Percentiles rank a stretch among this genome's conserved stretches.
phyloP scores from a whole-genome alignment of 1,284 basidiomycete species.

The Austroboletus niveus region DNA sequence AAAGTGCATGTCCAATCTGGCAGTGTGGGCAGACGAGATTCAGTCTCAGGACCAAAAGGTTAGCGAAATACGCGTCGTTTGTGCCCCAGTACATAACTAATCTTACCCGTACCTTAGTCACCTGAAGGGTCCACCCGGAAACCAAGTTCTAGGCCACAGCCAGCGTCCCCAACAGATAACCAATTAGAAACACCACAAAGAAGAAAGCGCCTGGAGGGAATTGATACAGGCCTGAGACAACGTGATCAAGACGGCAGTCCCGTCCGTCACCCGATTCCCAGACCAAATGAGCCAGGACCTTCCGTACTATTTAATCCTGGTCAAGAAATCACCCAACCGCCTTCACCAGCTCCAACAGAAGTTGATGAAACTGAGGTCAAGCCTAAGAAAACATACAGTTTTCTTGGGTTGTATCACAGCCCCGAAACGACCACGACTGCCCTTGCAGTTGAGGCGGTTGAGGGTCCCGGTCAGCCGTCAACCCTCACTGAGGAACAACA shows the following conservation, averaged over 20 bases:
- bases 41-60: neutral
- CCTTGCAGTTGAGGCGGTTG: neutral
- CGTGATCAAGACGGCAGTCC: slow-evolving; percentile 17
- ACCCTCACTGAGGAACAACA: slow-evolving; percentile 22
- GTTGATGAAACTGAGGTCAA: slow-evolving; percentile 20
- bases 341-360: slow-evolving; percentile 27
- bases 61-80: neutral
- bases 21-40: slow-evolving; percentile 24
- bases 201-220: slow-evolving; percentile 17
- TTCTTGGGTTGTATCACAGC: slow-evolving; percentile 21
- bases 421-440: slow-evolving; percentile 8
- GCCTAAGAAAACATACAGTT: slow-evolving; percentile 20
- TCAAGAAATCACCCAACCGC: slow-evolving; percentile 17
- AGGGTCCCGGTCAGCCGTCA: slow-evolving; percentile 14
- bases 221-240: slow-evolving; percentile 18
- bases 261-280: slow-evolving; percentile 1
- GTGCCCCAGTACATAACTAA: neutral
- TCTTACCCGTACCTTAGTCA: neutral
- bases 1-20: neutral
- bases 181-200: slow-evolving; percentile 11
- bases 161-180: neutral
- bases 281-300: slow-evolving; percentile 5
- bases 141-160: neutral
- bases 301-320: neutral
- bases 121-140: neutral